Base-by-base conservation (phyloP, 2,329 filamentous ascomycete species). In the Colletotrichum lini region DNA sequence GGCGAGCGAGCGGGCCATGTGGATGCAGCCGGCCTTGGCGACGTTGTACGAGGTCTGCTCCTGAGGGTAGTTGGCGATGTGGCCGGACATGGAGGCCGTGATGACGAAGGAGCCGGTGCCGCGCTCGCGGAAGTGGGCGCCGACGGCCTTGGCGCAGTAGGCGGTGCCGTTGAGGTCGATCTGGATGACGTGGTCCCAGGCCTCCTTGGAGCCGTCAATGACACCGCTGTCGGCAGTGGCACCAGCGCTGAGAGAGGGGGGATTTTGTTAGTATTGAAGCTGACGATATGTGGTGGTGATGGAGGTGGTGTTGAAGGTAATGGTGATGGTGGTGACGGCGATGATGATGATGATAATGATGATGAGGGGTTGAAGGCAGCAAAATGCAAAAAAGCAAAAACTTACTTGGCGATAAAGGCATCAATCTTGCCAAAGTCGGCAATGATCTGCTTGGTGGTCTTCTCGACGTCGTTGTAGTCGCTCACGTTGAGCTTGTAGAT, bases 401-500 rank as follows among this genome's bases (percentile, higher is more conserved):
- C 92, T 50, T 88, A 91, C 80, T 95, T 94, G 76, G 93, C 92
- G 65, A 95, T 88, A 76, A 95, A 94, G 72, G 91, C 88, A 74
- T 94, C 92, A 69, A 94, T 89, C 59, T 90, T 89, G 76, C 91
- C 91, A 79, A 95, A 95, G 78, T 95, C 93, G 75, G 85, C 83
- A 78, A 92, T 87, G 74, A 95, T 90, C 44, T 94, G 89, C 67
- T 84, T 82, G 67, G 91, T 83, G 74, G 89, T 84, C 56, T 82
- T 79, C 78, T 89, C 82, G 66, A 90, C 85, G 12, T 85, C 81
- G 16, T 80, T 76, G 75, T 84, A 88, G 71, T 89, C 83, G 65
- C 83, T 85, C n/a, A 90, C 82, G 77, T 91, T 86, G 74, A 89
- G 85, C 80, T 89, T 84, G 82, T 90, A 90, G 49, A 87, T 87